phyloP scores from a whole-genome alignment of 495 filamentous ascomycete genomes.

The Beverwykella pulmonaria region DNA sequence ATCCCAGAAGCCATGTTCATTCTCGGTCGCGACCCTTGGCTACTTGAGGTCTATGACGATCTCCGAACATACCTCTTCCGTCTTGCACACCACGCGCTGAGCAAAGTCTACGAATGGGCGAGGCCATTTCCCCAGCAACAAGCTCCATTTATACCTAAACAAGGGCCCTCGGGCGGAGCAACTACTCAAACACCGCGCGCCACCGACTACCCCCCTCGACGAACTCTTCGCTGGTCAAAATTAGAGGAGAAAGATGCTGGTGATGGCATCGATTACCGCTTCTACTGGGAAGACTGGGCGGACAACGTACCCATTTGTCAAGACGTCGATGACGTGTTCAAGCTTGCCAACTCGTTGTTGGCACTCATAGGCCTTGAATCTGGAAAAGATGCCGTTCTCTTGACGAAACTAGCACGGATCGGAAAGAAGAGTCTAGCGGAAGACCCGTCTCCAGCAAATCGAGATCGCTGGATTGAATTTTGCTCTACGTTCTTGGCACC shows the following conservation, averaged over 20 bases:
- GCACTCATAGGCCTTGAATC: slow-evolving; percentile 85
- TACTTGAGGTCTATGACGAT: slow-evolving; percentile 80
- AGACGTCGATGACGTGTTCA: slow-evolving; percentile 84
- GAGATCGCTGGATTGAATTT: slow-evolving; percentile 73
- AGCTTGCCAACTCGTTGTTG: slow-evolving; percentile 79
- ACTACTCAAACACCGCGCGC: slow-evolving; percentile 66
- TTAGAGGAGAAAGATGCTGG: slow-evolving; percentile 72
- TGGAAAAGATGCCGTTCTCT: slow-evolving; percentile 75
- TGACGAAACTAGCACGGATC: slow-evolving; percentile 79
- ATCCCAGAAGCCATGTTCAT: slow-evolving; percentile 92
- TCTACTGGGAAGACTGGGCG: slow-evolving; percentile 97
- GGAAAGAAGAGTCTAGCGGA: slow-evolving; percentile 71
- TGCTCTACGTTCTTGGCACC: slow-evolving; percentile 82
- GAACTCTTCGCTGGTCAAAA: slow-evolving; percentile 74
- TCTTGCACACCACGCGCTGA: slow-evolving; percentile 76
- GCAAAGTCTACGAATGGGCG: slow-evolving; percentile 63
- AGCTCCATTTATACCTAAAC: slow-evolving; percentile 35
- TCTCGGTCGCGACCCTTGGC: slow-evolving; percentile 87
- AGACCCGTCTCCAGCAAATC: slow-evolving; percentile 70
- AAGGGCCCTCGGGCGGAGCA: slow-evolving; percentile 19
- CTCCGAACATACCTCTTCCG: slow-evolving; percentile 78
- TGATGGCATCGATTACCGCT: slow-evolving; percentile 76
- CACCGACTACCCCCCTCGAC: slow-evolving; percentile 57
- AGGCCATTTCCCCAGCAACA: slow-evolving; percentile 50
- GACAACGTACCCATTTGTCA: slow-evolving; percentile 92